phyloP scores from a whole-genome alignment of 768 basidiomycete species.

The Lactarius trivialis region DNA sequence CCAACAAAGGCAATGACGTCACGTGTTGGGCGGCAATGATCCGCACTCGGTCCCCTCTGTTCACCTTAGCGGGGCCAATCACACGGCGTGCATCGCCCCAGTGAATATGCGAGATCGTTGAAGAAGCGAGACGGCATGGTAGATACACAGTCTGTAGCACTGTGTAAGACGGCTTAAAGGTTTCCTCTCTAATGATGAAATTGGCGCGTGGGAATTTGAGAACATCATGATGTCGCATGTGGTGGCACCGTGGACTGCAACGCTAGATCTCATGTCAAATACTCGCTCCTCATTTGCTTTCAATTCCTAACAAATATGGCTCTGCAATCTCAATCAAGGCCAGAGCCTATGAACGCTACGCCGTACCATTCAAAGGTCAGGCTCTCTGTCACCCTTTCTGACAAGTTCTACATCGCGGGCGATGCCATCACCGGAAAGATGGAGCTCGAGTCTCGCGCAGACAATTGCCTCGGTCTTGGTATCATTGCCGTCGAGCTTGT shows the following conservation, averaged over 20 bases:
- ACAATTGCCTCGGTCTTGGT: conserved; percentile 64
- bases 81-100: no score
- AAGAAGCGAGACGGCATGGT: no score
- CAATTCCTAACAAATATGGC: conserved; percentile 7
- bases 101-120: no score
- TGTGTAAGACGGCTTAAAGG: no score
- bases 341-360: conserved; percentile 77
- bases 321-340: conserved; percentile 33
- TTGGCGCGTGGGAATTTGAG: neutral
- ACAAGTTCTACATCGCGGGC: conserved; percentile 61
- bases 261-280: conserved; percentile 7
- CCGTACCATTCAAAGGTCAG: conserved; percentile 74
- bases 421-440: conserved; percentile 63
- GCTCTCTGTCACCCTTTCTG: conserved; percentile 53
- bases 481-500: conserved; percentile 73
- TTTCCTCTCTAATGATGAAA: neutral
- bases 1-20: no score
- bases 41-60: no score
- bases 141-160: no score
- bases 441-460: conserved; percentile 73
- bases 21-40: no score
- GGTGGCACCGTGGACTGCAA: neutral
- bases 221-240: neutral
- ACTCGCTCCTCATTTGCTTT: neutral
- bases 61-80: no score